Evolutionary conservation across 345 rosid species (phyloP), one percentile per base, ranked within the genome.

Genomic region (Salix brachista): DNA sequence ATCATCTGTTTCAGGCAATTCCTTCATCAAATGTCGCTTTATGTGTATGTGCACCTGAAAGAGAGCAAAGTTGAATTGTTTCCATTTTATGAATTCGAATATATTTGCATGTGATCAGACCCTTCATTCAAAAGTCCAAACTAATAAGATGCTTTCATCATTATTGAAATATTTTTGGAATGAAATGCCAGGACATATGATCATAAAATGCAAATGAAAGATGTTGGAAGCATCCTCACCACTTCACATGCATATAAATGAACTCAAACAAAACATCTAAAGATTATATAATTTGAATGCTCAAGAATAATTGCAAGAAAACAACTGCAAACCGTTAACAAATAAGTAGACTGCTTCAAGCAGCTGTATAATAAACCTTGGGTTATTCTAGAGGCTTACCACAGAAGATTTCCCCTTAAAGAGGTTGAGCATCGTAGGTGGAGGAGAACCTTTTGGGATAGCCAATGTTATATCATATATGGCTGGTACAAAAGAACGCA

Each of bases 401-500:
- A 92, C 97, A 28, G 97, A 94, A 76, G 97, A 73, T 83, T 96
- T 93, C 72, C 98, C 93, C 88, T 88, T 92, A 85, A 94, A 88
- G 41, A 96, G 84, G 79, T 97, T 90, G 46, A 94, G 83, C 90
- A 94, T 88, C 34, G 98, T 96, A 37, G 99, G 98, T 64, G 89
- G 85, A 42, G 95, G 88, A 61, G 97, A 90, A 69, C 80, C 80
- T 86, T 88, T 92, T 6, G 99, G 97, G 72, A 96, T 90, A 64
- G 96, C 90, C 75, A 94, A 91, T 42, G 99, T 94, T 54, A 86
- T 79, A 84, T 96, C 97, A 82, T 96, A 96, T 71, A 96, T 89
- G 79, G 98, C 98, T 65, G 98, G 99, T 65, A 91, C 96, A 82
- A 96, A 96, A 16, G 94, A 84, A 69, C 98, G 93, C 99, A 94